Evolutionary conservation across 306 rosid species (phyloP).

Genomic region (Malus orientalis): DNA sequence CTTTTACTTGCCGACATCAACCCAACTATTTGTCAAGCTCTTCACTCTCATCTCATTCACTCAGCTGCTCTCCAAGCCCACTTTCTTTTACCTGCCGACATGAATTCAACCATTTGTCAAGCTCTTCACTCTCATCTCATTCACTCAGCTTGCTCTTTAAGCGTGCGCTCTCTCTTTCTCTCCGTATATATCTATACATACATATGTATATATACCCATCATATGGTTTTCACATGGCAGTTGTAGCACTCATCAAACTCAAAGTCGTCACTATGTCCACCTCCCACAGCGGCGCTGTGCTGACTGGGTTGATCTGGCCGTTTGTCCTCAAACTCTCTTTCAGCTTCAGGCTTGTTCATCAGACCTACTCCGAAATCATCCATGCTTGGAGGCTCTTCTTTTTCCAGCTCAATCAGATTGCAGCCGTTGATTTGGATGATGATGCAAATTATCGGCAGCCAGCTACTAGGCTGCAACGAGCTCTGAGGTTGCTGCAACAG

Average conservation of each 20-base stretch:
- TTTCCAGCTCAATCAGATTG: conserved; percentile 41
- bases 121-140: not conserved
- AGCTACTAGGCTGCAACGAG: conserved; percentile 32
- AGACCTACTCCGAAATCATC: conserved; percentile 13
- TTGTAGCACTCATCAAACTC: not conserved
- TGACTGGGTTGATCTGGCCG: conserved; percentile 18
- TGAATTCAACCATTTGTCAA: not conserved
- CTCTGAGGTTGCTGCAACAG: not conserved
- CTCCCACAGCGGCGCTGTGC: conserved; percentile 19
- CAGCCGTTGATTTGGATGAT: not conserved
- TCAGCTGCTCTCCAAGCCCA: not conserved
- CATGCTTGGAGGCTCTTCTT: conserved; percentile 37
- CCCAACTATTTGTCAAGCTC: not conserved
- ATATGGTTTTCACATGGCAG: conserved; percentile 6
- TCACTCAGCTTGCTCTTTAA: not conserved
- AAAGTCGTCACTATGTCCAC: not conserved
- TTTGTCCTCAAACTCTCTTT: conserved; percentile 28
- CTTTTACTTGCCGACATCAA: not conserved
- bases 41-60: not conserved
- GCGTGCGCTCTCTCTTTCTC: not conserved
- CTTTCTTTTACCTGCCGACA: not conserved
- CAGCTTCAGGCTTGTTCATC: conserved; percentile 20
- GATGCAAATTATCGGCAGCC: not conserved
- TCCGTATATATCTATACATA: too few species aligned
- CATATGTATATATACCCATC: too few species aligned